These are phyloP conservation scores for Lagerstroemia speciosa DNA, from an alignment of 345 rosid genomes.

Conservation along the genomic window DNA sequence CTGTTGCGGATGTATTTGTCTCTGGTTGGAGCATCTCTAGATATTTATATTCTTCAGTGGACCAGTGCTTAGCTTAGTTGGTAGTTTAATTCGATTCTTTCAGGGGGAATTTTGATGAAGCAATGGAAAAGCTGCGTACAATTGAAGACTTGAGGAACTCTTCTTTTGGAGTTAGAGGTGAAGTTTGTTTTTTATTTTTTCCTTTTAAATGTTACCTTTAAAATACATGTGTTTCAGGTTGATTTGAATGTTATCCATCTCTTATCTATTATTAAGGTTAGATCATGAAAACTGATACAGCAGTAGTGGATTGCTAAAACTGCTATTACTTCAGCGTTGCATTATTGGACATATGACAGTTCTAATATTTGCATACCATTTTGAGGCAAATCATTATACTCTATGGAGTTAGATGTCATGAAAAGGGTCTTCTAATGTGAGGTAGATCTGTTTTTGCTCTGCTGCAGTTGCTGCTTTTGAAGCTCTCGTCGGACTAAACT, in stretches of 20 bases:
- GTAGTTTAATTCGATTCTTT: not conserved
- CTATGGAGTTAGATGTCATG: not conserved
- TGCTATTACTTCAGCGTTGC: not conserved
- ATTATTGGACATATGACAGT: not conserved
- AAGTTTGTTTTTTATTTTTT: constrained; percentile 2
- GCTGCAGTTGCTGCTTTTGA: constrained; percentile 57
- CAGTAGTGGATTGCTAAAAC: not conserved
- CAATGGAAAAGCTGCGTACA: constrained; percentile 50
- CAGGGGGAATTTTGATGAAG: constrained; percentile 54
- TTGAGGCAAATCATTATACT: not conserved
- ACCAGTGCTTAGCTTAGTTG: not conserved
- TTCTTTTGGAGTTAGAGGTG: constrained; percentile 50
- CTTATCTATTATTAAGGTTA: no score
- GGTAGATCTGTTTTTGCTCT: not conserved
- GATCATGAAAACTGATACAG: no score
- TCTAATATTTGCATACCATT: not conserved
- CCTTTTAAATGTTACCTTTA: not conserved
- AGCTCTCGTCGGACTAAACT: constrained; percentile 63
- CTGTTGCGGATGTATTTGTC: not conserved
- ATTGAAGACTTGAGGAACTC: constrained; percentile 27
- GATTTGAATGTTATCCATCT: not conserved
- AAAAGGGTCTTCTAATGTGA: not conserved
- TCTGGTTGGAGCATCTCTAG: no score
- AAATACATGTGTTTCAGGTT: not conserved
- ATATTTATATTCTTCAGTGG: no score